Evolutionary conservation across 1,284 basidiomycete species (phyloP), one percentile per base, ranked within the genome.

Genomic region (Boletus albobrunnescens): DNA sequence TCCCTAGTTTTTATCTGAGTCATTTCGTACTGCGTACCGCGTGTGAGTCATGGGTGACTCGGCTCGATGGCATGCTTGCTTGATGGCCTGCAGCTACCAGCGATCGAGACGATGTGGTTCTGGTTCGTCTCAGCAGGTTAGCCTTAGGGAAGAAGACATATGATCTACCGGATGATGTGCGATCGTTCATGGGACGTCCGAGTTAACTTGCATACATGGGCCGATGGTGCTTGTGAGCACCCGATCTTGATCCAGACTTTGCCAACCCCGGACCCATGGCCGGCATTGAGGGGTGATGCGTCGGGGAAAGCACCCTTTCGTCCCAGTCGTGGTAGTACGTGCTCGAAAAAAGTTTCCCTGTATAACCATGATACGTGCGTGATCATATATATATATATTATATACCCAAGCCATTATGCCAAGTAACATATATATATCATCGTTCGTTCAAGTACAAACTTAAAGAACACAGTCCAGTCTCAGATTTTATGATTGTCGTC

Each of bases 1-100:
- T 48, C 39, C 28, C 22, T 51, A 33, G 47, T 59, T 50, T 57
- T 48, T 46, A 55, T 56, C 4, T 14, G 46, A 42, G 27, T 41
- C 40, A 27, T 28, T 32, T 14, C 33, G 6, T 22, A 6, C 22
- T 22, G 22, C 22, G n/a, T 40, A 7, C 24, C 7, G 17, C 6
- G 30, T 36, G 14, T 39, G 26, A 47, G 42, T 60, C 44, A 45
- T 14, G 14, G n/a, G 10, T 19, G 30, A 32, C 16, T 31, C 28
- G 13, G 14, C n/a, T 17, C 16, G 32, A 17, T 2, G 16, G 17
- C n/a, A n/a, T n/a, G n/a, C n/a, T n/a, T n/a, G n/a, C n/a, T n/a
- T n/a, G n/a, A n/a, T n/a, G n/a, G 7, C 14, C 14, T 30, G 28
- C 6, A 7, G 28, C 28, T 30, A 14, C 28, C 28, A n/a, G 6